A percentile compares a stretch with the other conserved stretches of the same genome.
Conservation (phyloP, 78 protist species). For the Protostelium mycophagum region DNA sequence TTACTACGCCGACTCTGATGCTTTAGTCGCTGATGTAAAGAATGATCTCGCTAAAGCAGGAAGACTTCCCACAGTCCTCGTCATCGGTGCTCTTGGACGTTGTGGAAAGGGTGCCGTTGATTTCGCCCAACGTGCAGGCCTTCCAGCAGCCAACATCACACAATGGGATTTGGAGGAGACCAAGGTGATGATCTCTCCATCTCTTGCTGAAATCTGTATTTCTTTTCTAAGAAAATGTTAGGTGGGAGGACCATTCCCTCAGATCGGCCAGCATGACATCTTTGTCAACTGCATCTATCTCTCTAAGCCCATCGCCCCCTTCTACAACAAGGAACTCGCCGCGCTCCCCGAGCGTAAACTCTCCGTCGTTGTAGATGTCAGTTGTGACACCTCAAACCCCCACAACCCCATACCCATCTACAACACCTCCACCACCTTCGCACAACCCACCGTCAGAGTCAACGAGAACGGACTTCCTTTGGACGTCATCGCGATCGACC, state of each 20-base stretch:
- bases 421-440: slow-evolving; percentile 51
- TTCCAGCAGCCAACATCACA: slow-evolving; percentile 8
- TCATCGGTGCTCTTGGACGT: slow-evolving; percentile 83
- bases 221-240: too few relatives aligned
- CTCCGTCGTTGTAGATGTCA: slow-evolving; percentile 35
- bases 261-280: slow-evolving; percentile 51
- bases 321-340: slow-evolving; percentile 42
- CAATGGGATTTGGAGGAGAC: slow-evolving; percentile 83
- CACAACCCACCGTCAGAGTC: slow-evolving; percentile 18
- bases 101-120: slow-evolving; percentile 75
- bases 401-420: slow-evolving; percentile 73
- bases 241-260: slow-evolving; percentile 81
- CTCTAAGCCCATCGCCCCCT: slow-evolving; percentile 55
- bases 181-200: too few relatives aligned
- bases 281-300: slow-evolving; percentile 82
- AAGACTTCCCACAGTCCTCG: slow-evolving; percentile 25
- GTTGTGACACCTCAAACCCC: slow-evolving; percentile 70
- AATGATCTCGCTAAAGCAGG: background rate
- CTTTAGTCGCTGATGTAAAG: background rate
- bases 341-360: background rate
- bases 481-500: slow-evolving; percentile 8
- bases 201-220: too few relatives aligned
- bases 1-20: background rate
- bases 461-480: background rate
- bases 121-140: slow-evolving; percentile 29